These are phyloP conservation scores for Termitomyces sp. DNA, from an alignment of 768 basidiomycete species.

Conservation along the genomic window DNA sequence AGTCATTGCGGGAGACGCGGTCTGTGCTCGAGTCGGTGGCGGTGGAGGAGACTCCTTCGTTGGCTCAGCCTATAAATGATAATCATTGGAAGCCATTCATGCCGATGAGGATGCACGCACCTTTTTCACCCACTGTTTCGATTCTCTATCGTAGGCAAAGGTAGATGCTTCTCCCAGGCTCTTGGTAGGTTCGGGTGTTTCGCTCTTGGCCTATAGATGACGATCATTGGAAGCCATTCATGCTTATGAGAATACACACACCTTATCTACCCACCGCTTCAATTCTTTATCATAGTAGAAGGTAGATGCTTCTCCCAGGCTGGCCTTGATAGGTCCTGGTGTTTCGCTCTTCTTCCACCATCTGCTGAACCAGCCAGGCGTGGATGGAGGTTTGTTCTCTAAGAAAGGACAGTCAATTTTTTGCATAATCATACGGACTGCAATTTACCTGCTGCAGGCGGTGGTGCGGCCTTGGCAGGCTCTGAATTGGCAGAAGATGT, in stretches of 20 bases:
- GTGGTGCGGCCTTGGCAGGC: conserved; percentile 8
- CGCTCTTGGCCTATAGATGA: conserved; percentile 32
- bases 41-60: conserved; percentile 53
- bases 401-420: not conserved
- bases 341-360: conserved; percentile 69
- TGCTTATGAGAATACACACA: conserved; percentile 33
- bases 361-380: conserved; percentile 69
- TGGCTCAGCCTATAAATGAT: conserved; percentile 42
- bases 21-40: conserved; percentile 82
- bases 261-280: conserved; percentile 95
- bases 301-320: conserved; percentile 81
- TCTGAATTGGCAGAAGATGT: conserved; percentile 5
- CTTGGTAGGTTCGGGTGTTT: conserved; percentile 66
- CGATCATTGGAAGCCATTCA: not conserved
- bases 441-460: conserved; percentile 23
- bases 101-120: conserved; percentile 40
- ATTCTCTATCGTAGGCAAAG: conserved; percentile 93
- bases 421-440: not conserved
- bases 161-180: conserved; percentile 87
- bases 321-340: conserved; percentile 81
- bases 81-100: conserved; percentile 1
- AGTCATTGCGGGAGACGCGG: conserved; percentile 69
- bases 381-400: conserved; percentile 12
- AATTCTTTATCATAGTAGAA: conserved; percentile 96
- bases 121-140: conserved; percentile 94